Evolutionary conservation across 805 yeast genomes (phyloP).

Genomic region (Candida caryicola): DNA sequence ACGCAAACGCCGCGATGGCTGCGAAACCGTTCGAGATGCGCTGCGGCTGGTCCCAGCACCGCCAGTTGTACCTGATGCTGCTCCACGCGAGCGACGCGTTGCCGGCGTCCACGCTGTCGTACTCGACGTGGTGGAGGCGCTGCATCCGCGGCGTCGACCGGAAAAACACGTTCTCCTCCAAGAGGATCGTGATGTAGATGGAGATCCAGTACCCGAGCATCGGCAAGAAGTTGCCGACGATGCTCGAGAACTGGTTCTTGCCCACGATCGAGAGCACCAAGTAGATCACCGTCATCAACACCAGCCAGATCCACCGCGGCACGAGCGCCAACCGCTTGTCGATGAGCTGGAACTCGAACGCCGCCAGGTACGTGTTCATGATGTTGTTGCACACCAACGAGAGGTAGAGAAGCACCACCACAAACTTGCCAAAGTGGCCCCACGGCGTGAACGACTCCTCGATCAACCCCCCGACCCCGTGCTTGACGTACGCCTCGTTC

Average conservation of each 20-base stretch:
- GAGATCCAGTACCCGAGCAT: conserved; percentile 92
- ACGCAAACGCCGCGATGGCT: conserved; percentile 10
- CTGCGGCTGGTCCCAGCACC: conserved; percentile 26
- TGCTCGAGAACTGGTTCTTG: conserved; percentile 64
- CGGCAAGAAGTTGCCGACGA: conserved; percentile 78
- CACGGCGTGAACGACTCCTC: conserved; percentile 63
- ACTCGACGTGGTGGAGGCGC: conserved; percentile 9
- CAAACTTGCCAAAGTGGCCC: conserved; percentile 78
- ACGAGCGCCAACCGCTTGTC: conserved; percentile 52
- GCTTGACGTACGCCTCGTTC: conserved; percentile 49
- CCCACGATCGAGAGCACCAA: conserved; percentile 76
- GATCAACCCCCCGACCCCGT: conserved; percentile 77
- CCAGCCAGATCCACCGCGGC: conserved; percentile 78
- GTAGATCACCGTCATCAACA: conserved; percentile 59
- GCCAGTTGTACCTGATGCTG: conserved; percentile 27
- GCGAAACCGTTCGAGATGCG: conserved; percentile 20
- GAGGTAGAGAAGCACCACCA: conserved; percentile 64
- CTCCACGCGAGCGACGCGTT: background rate
- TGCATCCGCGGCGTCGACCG: conserved; percentile 29
- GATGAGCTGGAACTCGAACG: conserved; percentile 70
- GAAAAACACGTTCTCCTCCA: conserved; percentile 73
- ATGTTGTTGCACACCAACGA: conserved; percentile 81
- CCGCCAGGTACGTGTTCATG: conserved; percentile 77
- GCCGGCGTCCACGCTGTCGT: conserved; percentile 3
- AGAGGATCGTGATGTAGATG: conserved; percentile 66